Conservation (phyloP, 495 filamentous ascomycete genomes). For the Penicillium waksmanii region DNA sequence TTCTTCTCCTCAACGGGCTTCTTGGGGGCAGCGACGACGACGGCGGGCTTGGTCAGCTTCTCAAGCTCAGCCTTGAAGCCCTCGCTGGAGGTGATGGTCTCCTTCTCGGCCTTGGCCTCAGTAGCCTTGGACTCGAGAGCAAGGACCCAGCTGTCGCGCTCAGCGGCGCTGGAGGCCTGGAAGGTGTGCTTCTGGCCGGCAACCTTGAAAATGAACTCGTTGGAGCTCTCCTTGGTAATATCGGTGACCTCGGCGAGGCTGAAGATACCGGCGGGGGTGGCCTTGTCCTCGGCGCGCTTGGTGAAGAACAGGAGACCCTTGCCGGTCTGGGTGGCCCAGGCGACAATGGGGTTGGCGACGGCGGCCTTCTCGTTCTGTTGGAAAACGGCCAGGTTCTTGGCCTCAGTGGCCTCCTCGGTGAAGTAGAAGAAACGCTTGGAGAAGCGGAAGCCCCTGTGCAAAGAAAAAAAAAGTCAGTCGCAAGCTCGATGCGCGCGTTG, state of each 20-base stretch:
- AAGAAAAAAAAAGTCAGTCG: slow-evolving; percentile 22
- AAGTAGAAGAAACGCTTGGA: slow-evolving; percentile 93
- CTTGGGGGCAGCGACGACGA: slow-evolving; percentile 41
- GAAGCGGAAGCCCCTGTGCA: slow-evolving; percentile 61
- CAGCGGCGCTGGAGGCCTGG: slow-evolving; percentile 70
- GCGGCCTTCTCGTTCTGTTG: slow-evolving; percentile 83
- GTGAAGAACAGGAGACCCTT: slow-evolving; percentile 93
- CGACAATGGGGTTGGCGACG: slow-evolving; percentile 74
- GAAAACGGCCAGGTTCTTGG: slow-evolving; percentile 73
- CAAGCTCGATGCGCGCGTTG: background rate
- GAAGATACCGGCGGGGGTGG: slow-evolving; percentile 76
- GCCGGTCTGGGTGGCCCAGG: slow-evolving; percentile 90
- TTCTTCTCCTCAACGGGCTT: slow-evolving; percentile 55
- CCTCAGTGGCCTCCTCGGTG: slow-evolving; percentile 75
- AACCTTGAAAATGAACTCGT: slow-evolving; percentile 82
- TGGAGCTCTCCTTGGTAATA: slow-evolving; percentile 68
- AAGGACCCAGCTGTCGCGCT: slow-evolving; percentile 90
- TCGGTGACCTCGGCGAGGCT: slow-evolving; percentile 86
- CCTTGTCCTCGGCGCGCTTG: slow-evolving; percentile 84
- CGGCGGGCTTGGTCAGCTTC: slow-evolving; percentile 60
- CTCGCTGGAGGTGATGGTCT: slow-evolving; percentile 69
- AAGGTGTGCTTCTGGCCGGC: slow-evolving; percentile 88
- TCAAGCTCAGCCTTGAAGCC: slow-evolving; percentile 78
- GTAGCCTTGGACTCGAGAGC: slow-evolving; percentile 73
- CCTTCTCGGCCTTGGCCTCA: slow-evolving; percentile 76